Conservation (phyloP, 306 rosid genomes). For the Trifolium fragiferum region DNA sequence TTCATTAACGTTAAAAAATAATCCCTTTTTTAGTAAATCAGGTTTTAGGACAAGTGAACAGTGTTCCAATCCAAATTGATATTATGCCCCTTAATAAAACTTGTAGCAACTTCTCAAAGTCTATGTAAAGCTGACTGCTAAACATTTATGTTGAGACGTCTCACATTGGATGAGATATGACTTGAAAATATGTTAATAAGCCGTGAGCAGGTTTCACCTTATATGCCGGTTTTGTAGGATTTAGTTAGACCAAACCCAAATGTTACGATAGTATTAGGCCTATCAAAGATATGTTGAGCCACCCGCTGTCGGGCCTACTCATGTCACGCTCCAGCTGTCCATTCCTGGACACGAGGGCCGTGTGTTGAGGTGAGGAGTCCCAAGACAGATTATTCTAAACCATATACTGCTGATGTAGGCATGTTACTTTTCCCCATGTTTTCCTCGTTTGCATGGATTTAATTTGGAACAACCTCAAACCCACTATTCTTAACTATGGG, state of each 20-base stretch:
- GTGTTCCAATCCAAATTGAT: not conserved
- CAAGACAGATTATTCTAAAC: conserved; percentile 18
- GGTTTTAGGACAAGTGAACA: not conserved
- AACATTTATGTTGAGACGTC: conserved; percentile 17
- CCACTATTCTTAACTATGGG: not conserved
- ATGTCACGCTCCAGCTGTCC: not conserved
- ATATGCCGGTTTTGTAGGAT: not conserved
- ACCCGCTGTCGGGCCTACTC: not conserved
- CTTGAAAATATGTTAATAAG: not conserved
- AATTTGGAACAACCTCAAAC: conserved; percentile 24
- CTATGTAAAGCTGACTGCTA: not conserved
- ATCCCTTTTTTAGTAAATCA: not conserved
- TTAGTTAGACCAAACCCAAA: not conserved
- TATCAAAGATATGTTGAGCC: not conserved
- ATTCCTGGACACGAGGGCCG: not conserved
- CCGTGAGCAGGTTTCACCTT: not conserved
- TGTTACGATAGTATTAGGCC: not conserved
- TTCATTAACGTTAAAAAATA: not conserved
- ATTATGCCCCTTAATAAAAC: not conserved
- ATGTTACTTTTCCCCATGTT: not conserved
- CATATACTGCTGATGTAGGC: conserved; percentile 1
- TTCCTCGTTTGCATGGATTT: conserved; percentile 1
- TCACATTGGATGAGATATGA: not conserved
- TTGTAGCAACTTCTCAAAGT: conserved; percentile 15
- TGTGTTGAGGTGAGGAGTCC: conserved; percentile 2